Conservation (phyloP, 352 stramenopile species). For the Pythium phragmiticola region DNA sequence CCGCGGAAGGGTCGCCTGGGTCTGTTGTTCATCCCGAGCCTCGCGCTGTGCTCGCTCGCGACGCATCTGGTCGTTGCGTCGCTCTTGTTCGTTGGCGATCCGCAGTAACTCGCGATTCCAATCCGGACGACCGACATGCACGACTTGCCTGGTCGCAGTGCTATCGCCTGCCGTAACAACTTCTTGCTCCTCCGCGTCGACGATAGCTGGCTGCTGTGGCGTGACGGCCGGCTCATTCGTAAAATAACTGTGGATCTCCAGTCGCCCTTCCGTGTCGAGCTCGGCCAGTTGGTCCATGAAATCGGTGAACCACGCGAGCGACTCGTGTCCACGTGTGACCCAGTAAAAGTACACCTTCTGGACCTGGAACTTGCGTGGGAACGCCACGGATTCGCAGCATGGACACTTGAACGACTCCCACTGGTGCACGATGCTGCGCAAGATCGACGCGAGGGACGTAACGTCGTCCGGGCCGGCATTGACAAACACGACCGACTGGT, state of each 20-base stretch:
- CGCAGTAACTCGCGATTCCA: constrained; percentile 67
- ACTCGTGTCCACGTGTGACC: constrained; percentile 69
- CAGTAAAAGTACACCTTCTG: constrained; percentile 88
- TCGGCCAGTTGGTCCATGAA: constrained; percentile 81
- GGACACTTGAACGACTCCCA: constrained; percentile 58
- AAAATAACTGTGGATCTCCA: constrained; percentile 87
- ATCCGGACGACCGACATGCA: constrained; percentile 73
- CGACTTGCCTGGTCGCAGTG: constrained; percentile 68
- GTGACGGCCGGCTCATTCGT: constrained; percentile 58
- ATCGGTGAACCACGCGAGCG: constrained; percentile 65
- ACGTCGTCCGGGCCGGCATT: constrained; percentile 61
- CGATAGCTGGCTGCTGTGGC: constrained; percentile 74
- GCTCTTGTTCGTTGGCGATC: constrained; percentile 31
- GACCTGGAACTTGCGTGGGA: constrained; percentile 65
- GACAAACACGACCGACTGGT: constrained; percentile 66
- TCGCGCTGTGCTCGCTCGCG: constrained; percentile 1
- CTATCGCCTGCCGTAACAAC: constrained; percentile 48
- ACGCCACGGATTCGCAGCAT: constrained; percentile 49
- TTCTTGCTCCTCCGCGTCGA: constrained; percentile 60
- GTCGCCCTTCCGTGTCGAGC: constrained; percentile 65
- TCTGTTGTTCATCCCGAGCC: neutral
- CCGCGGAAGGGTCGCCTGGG: too few species aligned
- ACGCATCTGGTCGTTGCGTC: neutral
- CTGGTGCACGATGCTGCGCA: constrained; percentile 68
- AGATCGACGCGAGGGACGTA: constrained; percentile 70